A percentile compares a stretch with the other conserved stretches of the same genome.
Conservation (phyloP, 2,329 filamentous ascomycete species). For the Verticillium isaacii region DNA sequence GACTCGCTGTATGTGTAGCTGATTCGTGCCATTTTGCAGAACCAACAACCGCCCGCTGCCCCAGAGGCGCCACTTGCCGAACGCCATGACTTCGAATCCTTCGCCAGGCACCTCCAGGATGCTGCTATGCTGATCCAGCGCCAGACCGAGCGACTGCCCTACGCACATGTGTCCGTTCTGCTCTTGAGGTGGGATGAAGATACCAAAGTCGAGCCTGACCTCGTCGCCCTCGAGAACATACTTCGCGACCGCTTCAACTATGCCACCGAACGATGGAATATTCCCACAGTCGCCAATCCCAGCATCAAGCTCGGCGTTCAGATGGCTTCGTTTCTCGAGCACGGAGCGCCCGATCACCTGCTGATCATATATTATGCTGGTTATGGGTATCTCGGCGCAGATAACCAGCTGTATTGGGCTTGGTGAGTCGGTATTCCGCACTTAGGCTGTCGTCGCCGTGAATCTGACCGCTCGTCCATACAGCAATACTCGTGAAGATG, state of each 20-base stretch:
- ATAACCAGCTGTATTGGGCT: slow-evolving; percentile 62
- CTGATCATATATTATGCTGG: slow-evolving; percentile 63
- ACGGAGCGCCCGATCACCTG: slow-evolving; percentile 52
- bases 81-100: slow-evolving; percentile 61
- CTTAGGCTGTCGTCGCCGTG: neutral
- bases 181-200: slow-evolving; percentile 61
- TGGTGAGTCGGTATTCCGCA: slow-evolving; percentile 43
- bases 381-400: slow-evolving; percentile 51
- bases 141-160: slow-evolving; percentile 54
- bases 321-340: slow-evolving; percentile 55
- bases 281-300: slow-evolving; percentile 54
- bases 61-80: slow-evolving; percentile 39
- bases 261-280: slow-evolving; percentile 55
- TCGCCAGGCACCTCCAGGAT: slow-evolving; percentile 63
- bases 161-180: slow-evolving; percentile 55
- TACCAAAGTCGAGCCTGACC: slow-evolving; percentile 44
- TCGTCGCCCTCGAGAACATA: slow-evolving; percentile 50
- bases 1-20: neutral
- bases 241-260: slow-evolving; percentile 58
- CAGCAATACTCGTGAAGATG: slow-evolving; percentile 53
- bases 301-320: slow-evolving; percentile 57
- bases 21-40: neutral
- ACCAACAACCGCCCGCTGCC: slow-evolving; percentile 18
- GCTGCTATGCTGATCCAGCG: slow-evolving; percentile 63
- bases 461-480: slow-evolving; percentile 27